phyloP scores from a whole-genome alignment of 169 alveolate genomes.

The Plasmodium inui region DNA sequence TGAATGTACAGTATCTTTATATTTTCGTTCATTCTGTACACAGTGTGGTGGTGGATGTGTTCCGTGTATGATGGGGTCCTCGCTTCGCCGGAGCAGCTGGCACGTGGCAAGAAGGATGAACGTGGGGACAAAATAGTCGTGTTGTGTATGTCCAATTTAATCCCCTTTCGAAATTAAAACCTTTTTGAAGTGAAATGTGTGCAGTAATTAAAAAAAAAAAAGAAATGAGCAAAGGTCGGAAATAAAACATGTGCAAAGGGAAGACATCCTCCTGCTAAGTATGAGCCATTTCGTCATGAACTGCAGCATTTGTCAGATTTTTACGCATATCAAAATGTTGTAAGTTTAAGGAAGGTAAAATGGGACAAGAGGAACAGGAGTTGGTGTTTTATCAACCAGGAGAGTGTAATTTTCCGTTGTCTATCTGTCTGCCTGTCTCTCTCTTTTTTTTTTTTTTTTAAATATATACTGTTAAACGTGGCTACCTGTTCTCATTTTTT shows the following conservation, averaged over 20 bases:
- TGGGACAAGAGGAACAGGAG: background rate
- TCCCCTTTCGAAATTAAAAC: background rate
- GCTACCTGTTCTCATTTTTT: background rate
- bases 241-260: background rate
- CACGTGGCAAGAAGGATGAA: background rate
- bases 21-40: conserved; percentile 53
- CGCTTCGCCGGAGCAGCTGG: background rate
- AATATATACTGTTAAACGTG: background rate
- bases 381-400: background rate
- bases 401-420: background rate
- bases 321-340: background rate
- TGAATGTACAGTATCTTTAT: conserved; percentile 72
- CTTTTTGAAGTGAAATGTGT: background rate
- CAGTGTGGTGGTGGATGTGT: background rate
- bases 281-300: background rate
- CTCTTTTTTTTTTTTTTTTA: background rate
- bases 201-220: background rate
- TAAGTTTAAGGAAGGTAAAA: background rate
- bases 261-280: background rate
- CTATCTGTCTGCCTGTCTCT: background rate
- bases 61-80: background rate
- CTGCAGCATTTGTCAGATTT: background rate
- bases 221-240: background rate
- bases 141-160: background rate
- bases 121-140: background rate